Base-by-base conservation (phyloP, 2,329 filamentous ascomycete genomes). In the Pezicula carpinea region DNA sequence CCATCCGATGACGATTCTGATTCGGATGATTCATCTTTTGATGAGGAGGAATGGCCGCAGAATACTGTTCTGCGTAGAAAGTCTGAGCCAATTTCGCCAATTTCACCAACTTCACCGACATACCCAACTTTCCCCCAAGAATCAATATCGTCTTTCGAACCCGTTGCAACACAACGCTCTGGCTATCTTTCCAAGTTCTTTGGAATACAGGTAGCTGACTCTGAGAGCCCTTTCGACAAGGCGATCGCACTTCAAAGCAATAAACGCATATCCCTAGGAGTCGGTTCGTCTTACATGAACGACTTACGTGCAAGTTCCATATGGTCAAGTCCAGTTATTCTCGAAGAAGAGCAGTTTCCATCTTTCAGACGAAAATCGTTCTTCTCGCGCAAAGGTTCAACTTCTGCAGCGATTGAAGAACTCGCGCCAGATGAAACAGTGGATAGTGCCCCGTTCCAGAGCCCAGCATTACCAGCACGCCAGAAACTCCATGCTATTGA, bases 271-370 rank as follows among this genome's bases (percentile, higher is more conserved):
- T 40, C 38, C 15, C 22, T 40, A 10, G 50, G 53, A 17, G 38
- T 50, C 22, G 54, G 51, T 33, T 43, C 51, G 10, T 41, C 49
- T 2, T 55, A 58, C 31, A 50, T 52, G 31, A 54, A 53, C 45
- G 44, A 48, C 14, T 14, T 59, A 14, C 43, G 43, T 39, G 44
- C 49, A 17, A 39, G 52, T 5, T 39, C 45, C 1, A 50, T 55
- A 13, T 59, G 59, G 59, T 47, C 49, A 22, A 49, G 38, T 26
- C 54, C 53, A 3, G 21, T 35, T 4, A 6, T 36, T 8, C 34
- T 23, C 39, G 39, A 46, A 23, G 32, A 41, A 39, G 23, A 19
- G 6, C 14, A 22, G 26, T 41, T 48, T 13, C 22, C 38, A 21
- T 6, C 19, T 8, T 40, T 40, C 22, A 19, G 14, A 39, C 38